phyloP scores from a whole-genome alignment of 805 yeast genomes.

The Kluyveromyces dobzhanskii region DNA sequence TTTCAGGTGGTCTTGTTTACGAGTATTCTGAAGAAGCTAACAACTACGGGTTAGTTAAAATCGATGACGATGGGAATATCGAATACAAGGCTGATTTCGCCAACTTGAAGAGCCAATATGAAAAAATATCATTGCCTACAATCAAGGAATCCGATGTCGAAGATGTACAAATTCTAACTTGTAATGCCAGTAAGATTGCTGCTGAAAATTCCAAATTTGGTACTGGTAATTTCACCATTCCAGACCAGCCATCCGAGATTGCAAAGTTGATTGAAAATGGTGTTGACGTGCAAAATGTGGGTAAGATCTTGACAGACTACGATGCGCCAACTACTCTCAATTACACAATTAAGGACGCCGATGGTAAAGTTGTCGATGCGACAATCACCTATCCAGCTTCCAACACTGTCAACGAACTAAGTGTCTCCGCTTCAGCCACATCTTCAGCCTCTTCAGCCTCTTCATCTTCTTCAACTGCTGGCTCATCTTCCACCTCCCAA shows the following conservation, averaged over 20 bases:
- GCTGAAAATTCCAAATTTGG: slow-evolving; percentile 35
- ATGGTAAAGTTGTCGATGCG: slow-evolving; percentile 30
- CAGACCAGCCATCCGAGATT: slow-evolving; percentile 39
- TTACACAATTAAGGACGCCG: slow-evolving; percentile 32
- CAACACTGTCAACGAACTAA: slow-evolving; percentile 31
- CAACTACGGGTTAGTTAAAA: slow-evolving; percentile 66
- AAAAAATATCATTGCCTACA: slow-evolving; percentile 30
- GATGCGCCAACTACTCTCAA: slow-evolving; percentile 32
- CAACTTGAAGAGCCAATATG: slow-evolving; percentile 38
- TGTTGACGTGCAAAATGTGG: slow-evolving; percentile 37
- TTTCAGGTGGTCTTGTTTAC: slow-evolving; percentile 90
- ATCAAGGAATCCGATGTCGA: slow-evolving; percentile 32
- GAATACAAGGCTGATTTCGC: slow-evolving; percentile 41
- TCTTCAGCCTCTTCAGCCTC: slow-evolving; percentile 14
- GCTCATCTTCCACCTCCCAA: slow-evolving; percentile 6
- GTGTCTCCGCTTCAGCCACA: slow-evolving; percentile 13
- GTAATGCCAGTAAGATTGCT: slow-evolving; percentile 34
- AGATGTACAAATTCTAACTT: slow-evolving; percentile 27
- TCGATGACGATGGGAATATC: slow-evolving; percentile 37
- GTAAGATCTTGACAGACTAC: slow-evolving; percentile 35
- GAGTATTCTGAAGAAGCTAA: slow-evolving; percentile 70
- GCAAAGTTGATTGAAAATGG: slow-evolving; percentile 40
- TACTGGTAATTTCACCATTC: slow-evolving; percentile 38
- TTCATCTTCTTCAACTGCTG: slow-evolving; percentile 11
- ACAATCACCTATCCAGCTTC: slow-evolving; percentile 31